Percentiles rank a stretch among this genome's conserved stretches.
Conservation (phyloP, 1,284 basidiomycete species). For the Phenoliferia sp. region DNA sequence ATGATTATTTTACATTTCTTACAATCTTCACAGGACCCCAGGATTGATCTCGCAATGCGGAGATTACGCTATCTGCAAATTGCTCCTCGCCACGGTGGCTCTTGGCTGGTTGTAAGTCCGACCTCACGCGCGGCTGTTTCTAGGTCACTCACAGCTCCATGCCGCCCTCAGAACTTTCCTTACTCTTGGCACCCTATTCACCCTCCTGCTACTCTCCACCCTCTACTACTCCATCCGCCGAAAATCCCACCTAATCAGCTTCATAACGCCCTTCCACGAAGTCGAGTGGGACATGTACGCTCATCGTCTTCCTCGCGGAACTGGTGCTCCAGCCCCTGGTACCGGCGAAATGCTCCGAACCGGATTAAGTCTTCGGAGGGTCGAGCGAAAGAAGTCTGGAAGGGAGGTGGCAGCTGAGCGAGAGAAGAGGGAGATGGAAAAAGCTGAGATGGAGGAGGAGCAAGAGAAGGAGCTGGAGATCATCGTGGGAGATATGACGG, state of each 20-base stretch:
- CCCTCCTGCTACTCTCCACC: constrained; percentile 27
- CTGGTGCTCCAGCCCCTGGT: not conserved
- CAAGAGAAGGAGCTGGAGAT: not conserved
- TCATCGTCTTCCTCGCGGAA: constrained; percentile 5
- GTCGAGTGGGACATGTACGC: constrained; percentile 29
- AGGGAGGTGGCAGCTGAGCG: not conserved
- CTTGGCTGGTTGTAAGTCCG: not conserved
- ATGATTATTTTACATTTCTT: not conserved
- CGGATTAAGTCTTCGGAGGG: not conserved
- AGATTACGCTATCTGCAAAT: not conserved
- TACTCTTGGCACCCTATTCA: constrained; percentile 14
- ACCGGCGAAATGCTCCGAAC: not conserved
- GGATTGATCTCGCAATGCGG: not conserved
- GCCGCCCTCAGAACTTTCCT: constrained; percentile 10
- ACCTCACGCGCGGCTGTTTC: not conserved
- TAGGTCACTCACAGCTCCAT: not conserved
- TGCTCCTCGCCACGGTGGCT: not conserved
- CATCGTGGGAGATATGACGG: not conserved
- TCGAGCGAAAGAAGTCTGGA: not conserved
- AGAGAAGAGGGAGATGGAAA: not conserved
- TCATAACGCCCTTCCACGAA: constrained; percentile 21
- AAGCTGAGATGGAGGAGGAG: not conserved
- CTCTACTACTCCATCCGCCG: constrained; percentile 28
- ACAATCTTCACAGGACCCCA: not conserved
- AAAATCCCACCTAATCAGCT: constrained; percentile 12